Conservation (phyloP, 208 protist genomes). For the Acanthamoeba castellanii region DNA sequence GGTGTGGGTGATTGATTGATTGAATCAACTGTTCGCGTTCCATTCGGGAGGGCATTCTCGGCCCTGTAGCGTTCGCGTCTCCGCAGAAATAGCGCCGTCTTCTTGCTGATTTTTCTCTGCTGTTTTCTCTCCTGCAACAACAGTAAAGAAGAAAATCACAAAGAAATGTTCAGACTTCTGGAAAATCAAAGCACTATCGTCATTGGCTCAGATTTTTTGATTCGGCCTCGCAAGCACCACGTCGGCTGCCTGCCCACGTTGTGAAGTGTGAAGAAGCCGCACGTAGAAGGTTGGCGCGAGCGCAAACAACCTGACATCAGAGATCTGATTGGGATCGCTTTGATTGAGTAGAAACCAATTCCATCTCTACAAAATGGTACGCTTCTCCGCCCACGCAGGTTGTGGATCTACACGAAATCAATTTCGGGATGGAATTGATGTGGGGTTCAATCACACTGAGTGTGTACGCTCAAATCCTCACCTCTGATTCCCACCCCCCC, state of each 20-base stretch:
- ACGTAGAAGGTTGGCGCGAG: neutral
- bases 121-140: neutral
- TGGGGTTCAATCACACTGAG: neutral
- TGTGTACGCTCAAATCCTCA: neutral
- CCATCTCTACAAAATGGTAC: too few species aligned
- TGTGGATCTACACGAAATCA: too few species aligned
- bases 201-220: neutral
- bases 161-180: neutral
- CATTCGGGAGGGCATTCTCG: neutral
- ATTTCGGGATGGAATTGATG: too few species aligned
- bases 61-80: neutral
- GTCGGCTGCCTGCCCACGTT: neutral
- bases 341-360: too few species aligned
- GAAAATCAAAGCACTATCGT: neutral
- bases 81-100: neutral
- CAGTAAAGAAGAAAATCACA: neutral
- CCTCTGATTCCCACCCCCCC: neutral
- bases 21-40: neutral
- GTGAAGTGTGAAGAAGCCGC: neutral
- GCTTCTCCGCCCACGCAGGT: too few species aligned
- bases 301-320: too few species aligned
- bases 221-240: neutral
- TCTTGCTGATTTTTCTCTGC: neutral
- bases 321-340: too few species aligned
- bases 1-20: too few species aligned